Base-by-base conservation (phyloP, 164 flowering plant species). In the Piper betle region DNA sequence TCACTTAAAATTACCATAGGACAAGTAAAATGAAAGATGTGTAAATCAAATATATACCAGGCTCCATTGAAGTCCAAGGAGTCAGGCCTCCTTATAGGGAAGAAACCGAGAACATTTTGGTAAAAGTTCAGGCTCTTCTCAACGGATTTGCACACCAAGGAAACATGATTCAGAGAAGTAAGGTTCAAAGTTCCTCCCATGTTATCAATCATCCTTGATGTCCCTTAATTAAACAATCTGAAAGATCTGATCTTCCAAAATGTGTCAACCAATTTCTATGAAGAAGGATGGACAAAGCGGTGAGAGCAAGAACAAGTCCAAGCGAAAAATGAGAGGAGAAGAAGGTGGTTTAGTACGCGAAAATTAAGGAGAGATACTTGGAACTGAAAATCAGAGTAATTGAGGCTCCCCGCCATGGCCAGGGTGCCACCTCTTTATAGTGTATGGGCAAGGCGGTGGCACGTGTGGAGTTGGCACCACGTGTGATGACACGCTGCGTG, bases 11-110 rank as follows among this genome's bases (percentile, higher is more conserved):
- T 25, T 25, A 15, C 16, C 39, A 41, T 6, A 58, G 13, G 6
- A 4, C 12, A 58, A 4, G 12, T 33, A 33, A 37, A 25, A 13
- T 39, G 25, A 48, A 61, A 25, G 52, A 5, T 41, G 10, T 16
- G 52, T 40, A 53, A 13, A 18, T 5, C 33, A 8, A 6, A 37
- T 19, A 37, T 4, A 40, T 54, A 62, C 65, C 96, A 87, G 52
- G 92, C 89, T 18, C 96, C 96, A 59, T 84, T 74, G 59, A 88
- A 88, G 67, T 85, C 79, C 48, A 88, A 85, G 4, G 96, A 88
- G 18, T 82, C 84, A 10, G 96, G 96, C 73, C 96, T 79, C 60
- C 80, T 74, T 37, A 88, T 66, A 0, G 91, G 92, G 57, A 75
- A 54, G 53, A 88, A 88, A 38, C 96, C 96, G 19, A 88, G 80